A percentile compares a stretch with the other conserved stretches of the same genome.
Evolutionary conservation across 371 early-diverging fungal genomes (phyloP).

Genomic region (Coemansia sp.): DNA sequence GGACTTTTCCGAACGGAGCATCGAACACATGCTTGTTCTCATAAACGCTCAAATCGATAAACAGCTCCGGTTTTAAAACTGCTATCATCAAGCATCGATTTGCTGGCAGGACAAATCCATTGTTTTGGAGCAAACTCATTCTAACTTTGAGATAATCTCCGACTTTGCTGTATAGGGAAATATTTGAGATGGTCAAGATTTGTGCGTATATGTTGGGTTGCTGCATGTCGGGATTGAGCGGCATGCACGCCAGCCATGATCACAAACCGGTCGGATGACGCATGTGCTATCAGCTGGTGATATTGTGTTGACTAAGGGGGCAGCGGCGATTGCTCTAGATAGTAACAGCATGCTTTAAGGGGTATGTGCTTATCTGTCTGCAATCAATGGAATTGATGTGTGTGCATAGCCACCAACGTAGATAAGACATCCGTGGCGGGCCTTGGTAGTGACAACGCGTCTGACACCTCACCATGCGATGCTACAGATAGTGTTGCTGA

Average conservation of each 20-base stretch:
- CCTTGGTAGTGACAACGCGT: not conserved
- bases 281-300: not conserved
- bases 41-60: not conserved
- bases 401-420: not conserved
- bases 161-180: not conserved
- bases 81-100: not conserved
- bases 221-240: not conserved
- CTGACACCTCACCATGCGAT: not conserved
- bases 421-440: not conserved
- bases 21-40: not conserved
- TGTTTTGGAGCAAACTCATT: not conserved
- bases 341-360: not conserved
- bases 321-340: not conserved
- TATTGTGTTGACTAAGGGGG: not conserved
- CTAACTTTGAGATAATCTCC: not conserved
- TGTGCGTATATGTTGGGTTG: not conserved
- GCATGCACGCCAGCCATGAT: not conserved
- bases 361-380: not conserved
- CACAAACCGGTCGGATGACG: not conserved
- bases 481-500: not conserved
- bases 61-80: not conserved
- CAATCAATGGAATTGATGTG: not conserved
- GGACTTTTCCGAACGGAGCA: not conserved
- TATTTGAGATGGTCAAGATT: not conserved
- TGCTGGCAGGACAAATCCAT: not conserved